phyloP scores from a whole-genome alignment of 768 basidiomycete species.

The Pleurotus tuoliensis region DNA sequence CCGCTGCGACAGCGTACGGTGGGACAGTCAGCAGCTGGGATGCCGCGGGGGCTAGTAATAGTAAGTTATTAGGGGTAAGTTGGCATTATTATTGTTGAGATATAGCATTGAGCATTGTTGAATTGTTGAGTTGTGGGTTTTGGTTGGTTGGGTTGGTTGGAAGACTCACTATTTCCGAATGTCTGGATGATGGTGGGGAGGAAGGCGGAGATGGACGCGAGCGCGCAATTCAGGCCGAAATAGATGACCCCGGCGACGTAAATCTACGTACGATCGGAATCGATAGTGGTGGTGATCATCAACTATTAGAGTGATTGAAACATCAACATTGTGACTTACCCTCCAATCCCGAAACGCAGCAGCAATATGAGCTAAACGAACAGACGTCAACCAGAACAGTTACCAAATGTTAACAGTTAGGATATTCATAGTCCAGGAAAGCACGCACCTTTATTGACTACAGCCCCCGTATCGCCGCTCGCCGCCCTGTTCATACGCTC shows the following conservation, averaged over 20 bases:
- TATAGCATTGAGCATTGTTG: too few relatives aligned
- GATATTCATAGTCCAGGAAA: not conserved
- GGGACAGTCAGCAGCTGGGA: slow-evolving; percentile 79
- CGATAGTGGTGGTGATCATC: not conserved
- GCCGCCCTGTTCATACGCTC: slow-evolving; percentile 64
- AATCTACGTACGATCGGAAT: slow-evolving; percentile 29
- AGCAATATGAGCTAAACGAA: slow-evolving; percentile 48
- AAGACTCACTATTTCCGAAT: slow-evolving; percentile 61
- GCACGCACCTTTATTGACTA: slow-evolving; percentile 53
- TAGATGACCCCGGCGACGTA: slow-evolving; percentile 71
- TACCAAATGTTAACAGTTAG: not conserved
- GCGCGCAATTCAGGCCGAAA: slow-evolving; percentile 71
- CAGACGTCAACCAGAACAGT: not conserved
- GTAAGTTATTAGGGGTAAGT: too few relatives aligned
- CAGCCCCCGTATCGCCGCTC: slow-evolving; percentile 61
- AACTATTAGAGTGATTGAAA: not conserved
- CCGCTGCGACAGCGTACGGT: slow-evolving; percentile 70
- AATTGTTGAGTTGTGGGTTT: too few relatives aligned
- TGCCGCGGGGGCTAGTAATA: slow-evolving; percentile 47
- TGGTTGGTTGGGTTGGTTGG: not conserved
- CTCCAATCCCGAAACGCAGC: slow-evolving; percentile 73
- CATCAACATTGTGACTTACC: slow-evolving; percentile 23
- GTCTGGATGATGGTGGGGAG: slow-evolving; percentile 78
- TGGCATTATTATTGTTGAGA: too few relatives aligned
- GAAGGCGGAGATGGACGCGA: slow-evolving; percentile 81